Evolutionary conservation across 1,284 basidiomycete genomes (phyloP), one percentile per base, ranked within the genome.

Genomic region (Ceratobasidium sp.): DNA sequence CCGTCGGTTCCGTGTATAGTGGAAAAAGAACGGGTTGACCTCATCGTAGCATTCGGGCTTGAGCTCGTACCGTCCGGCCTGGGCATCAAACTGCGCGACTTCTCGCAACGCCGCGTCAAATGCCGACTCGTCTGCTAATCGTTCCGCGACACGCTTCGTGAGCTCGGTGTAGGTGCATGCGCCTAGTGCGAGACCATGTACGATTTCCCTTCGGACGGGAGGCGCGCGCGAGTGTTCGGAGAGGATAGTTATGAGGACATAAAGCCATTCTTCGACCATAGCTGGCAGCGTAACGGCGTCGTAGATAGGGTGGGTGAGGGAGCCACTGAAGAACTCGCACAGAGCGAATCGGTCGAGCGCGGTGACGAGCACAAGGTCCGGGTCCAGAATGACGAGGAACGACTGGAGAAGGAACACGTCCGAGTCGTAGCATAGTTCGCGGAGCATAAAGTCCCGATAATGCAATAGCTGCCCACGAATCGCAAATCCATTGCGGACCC

Each of bases 401-500:
- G 90, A 87, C 81, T 98, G 96, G 4, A 99, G 84, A 73, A 98
- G 87, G 84, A 91, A 97, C 33, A 99, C 84, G 77, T 99, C 96
- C 79, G 98, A 95, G 80, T 99, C 96, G 79, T 96, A 96, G 79
- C 96, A 98, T 11, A 95, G 86, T 80, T 98, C 97, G 33, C 96
- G 90, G 69, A 98, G 87, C 85, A 92, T 92, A 79, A 95, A 95
- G 79, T 99, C 96, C 51, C 95, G 91, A 80, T 99, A 99, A 80
- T 99, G 96, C 71, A 96, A 85, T n/a, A 96, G 86, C 79, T 99
- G 97, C 0, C 94, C 94, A 1, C 96, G 90, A 76, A 99, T 96
- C 6, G 92, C 92, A 77, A 95, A 94, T 1, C 97, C 97, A 77
- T 99, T 99, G 67, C 96, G 91, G 3, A 98, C 96, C 97, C 97